Base-by-base conservation (phyloP, 2,329 filamentous ascomycete species). In the Pyricularia grisea region DNA sequence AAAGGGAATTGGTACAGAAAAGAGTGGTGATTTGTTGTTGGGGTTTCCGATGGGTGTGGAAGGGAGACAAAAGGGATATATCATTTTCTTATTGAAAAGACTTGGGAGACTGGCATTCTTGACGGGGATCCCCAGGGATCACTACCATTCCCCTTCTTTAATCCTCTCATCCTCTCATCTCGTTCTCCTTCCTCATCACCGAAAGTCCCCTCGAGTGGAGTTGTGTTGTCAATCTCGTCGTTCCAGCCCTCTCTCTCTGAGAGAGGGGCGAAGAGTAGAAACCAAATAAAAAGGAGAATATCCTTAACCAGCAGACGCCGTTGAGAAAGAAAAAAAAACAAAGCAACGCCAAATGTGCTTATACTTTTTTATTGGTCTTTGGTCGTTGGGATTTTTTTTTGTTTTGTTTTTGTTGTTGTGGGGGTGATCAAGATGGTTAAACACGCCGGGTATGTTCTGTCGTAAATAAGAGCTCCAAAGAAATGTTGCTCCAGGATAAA, bases 191-290 rank as follows among this genome's bases (percentile, higher is more conserved):
- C 58, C n/a, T 27, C 58, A 61, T 61, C 58, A 61, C 58, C 58
- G 58, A n/a, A n/a, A 61, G n/a, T 25, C 30, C 33, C 65, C 65
- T 14, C 65, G 65, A 66, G 65, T 66, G 65, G 65, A 66, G 65
- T 66, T 30, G 23, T 36, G 65, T 30, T 65, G 31, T 65, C n/a
- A 61, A 61, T 65, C 20, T 65, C 31, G 63, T 65, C 31, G 10
- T 25, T 65, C 28, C 23, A 36, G 31, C 65, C 23, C 30, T 55
- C 65, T 66, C 23, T n/a, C 23, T 23, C 65, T 12, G 11, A 42
- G 36, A 66, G 31, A 31, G 28, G 20, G 20, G 28, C 63, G 28
- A 27, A 66, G 23, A 61, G 58, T 25, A 61, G 25, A 61, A 27
- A 61, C n/a, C 58, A 61, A 61, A n/a, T 50, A 50, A 50, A 50